Evolutionary conservation across 1,284 basidiomycete genomes (phyloP).

Genomic region (Serendipita sp.): DNA sequence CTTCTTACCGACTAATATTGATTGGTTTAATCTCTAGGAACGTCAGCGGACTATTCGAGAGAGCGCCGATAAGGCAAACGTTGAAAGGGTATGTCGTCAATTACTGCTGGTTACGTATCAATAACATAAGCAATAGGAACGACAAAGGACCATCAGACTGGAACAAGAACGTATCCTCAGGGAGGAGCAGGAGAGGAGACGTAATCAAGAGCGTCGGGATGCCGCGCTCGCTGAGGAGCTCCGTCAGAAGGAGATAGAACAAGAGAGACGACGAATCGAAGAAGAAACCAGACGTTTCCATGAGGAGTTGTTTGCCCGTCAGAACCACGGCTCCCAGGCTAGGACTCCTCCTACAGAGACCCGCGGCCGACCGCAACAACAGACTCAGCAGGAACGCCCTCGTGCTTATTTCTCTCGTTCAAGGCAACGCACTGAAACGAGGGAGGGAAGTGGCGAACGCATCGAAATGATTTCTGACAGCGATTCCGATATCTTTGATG

Average conservation of each 20-base stretch:
- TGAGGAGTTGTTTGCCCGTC: background rate
- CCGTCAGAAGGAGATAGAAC: background rate
- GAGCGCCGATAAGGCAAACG: background rate
- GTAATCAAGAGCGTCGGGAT: background rate
- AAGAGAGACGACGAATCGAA: background rate
- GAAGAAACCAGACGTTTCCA: background rate
- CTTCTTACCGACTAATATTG: too few relatives aligned
- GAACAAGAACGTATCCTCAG: background rate
- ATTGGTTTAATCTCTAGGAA: background rate
- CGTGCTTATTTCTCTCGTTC: background rate
- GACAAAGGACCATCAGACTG: background rate
- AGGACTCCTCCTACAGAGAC: background rate
- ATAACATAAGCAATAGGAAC: background rate
- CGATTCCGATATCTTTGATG: background rate
- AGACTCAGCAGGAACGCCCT: background rate
- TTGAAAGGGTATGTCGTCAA: too few relatives aligned
- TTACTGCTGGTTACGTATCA: too few relatives aligned
- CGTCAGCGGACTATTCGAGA: background rate
- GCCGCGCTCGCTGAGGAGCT: background rate
- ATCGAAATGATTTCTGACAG: background rate
- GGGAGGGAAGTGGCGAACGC: background rate
- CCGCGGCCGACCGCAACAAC: background rate
- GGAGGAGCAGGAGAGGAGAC: background rate
- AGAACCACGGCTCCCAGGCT: background rate
- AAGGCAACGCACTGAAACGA: background rate